Conservation (phyloP, 179 eudicot species). For the Carnegiea gigantea region DNA sequence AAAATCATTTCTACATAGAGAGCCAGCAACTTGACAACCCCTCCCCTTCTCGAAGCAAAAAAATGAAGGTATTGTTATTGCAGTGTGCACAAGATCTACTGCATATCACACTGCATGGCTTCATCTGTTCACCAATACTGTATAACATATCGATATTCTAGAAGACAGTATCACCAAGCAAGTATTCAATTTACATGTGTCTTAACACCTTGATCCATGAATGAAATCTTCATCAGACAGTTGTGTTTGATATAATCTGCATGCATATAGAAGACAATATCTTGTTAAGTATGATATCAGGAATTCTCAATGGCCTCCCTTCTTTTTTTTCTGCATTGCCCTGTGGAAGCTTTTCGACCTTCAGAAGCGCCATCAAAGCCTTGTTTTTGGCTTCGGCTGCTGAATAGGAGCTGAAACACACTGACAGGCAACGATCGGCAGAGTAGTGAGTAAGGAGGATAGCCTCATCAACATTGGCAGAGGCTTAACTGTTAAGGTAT, state of each 20-base stretch:
- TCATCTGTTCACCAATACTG: slow-evolving; percentile 6
- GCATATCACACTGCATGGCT: background rate
- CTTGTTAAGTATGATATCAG: background rate
- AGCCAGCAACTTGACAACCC: too few relatives aligned
- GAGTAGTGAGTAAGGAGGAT: slow-evolving; percentile 14
- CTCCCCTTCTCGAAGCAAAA: too few relatives aligned
- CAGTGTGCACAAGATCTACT: background rate
- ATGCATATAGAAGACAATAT: background rate
- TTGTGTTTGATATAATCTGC: background rate
- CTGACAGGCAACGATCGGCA: slow-evolving; percentile 6
- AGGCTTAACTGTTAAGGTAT: background rate
- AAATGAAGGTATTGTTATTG: background rate
- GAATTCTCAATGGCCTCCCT: too few relatives aligned
- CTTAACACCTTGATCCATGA: background rate
- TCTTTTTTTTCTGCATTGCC: too few relatives aligned
- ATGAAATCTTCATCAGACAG: background rate
- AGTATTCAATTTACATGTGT: background rate
- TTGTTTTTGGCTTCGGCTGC: background rate
- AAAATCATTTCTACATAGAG: too few relatives aligned
- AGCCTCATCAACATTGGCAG: slow-evolving; percentile 8
- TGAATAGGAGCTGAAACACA: slow-evolving; percentile 8
- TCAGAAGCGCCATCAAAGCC: background rate
- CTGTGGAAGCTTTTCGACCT: too few relatives aligned
- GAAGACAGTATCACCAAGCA: background rate
- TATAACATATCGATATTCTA: background rate